Conservation (phyloP, 2,329 filamentous ascomycete species). For the Arthrobotrys conoides region DNA sequence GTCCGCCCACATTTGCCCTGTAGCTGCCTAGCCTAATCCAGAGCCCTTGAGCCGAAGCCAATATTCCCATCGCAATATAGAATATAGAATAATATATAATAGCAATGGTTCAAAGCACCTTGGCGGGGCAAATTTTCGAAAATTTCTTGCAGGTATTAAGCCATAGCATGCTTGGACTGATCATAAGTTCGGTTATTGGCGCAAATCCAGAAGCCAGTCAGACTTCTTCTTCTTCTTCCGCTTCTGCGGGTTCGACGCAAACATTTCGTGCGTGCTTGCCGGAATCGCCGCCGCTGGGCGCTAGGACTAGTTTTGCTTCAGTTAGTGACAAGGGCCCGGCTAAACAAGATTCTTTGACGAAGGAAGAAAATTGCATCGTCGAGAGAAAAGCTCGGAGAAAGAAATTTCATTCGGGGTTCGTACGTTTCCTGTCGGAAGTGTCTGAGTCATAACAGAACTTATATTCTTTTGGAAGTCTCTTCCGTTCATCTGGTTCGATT, state of each 20-base stretch:
- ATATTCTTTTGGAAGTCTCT: neutral
- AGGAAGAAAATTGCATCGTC: conserved; percentile 6
- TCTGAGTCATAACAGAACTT: conserved; percentile 42
- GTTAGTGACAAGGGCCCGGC: conserved; percentile 7
- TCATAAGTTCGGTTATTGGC: conserved; percentile 41
- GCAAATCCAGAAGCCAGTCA: conserved; percentile 10
- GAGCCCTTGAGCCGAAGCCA: neutral
- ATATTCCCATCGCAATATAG: too few relatives aligned
- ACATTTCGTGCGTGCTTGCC: conserved; percentile 10
- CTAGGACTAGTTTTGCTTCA: neutral
- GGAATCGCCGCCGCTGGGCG: conserved; percentile 22
- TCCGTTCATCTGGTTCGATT: neutral
- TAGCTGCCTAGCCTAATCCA: too few relatives aligned
- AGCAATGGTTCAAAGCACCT: neutral
- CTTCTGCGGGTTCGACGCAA: conserved; percentile 1
- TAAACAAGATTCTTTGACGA: conserved; percentile 27
- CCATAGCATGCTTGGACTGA: neutral
- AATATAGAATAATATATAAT: too few relatives aligned
- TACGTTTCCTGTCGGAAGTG: neutral
- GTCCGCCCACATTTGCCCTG: too few relatives aligned
- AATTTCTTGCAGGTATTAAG: conserved; percentile 11
- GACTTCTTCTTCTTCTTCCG: neutral
- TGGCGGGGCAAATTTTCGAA: conserved; percentile 22
- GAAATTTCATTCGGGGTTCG: neutral
- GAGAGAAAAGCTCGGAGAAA: neutral